Evolutionary conservation across 2,329 filamentous ascomycete genomes (phyloP).

Genomic region (Polychaeton citri): DNA sequence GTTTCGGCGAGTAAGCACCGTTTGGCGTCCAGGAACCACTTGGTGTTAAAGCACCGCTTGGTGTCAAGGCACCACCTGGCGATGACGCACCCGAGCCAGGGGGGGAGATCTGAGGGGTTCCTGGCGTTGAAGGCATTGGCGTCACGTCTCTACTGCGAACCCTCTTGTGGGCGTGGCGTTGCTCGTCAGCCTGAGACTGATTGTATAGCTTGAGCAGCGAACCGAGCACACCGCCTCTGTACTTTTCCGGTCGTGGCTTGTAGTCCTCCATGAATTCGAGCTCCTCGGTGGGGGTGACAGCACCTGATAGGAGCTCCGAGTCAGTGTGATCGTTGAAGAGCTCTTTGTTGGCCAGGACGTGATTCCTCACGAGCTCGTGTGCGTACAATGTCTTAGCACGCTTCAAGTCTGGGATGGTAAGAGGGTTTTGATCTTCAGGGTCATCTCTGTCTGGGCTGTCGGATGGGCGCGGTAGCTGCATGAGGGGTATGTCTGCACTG

Average conservation of each 20-base stretch:
- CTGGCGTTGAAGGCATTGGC: no score
- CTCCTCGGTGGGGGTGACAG: constrained; percentile 34
- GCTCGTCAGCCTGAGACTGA: constrained; percentile 7
- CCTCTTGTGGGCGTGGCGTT: constrained; percentile 1
- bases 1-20: constrained; percentile 7
- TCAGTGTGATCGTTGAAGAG: constrained; percentile 4
- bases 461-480: constrained; percentile 9
- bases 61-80: constrained; percentile 16
- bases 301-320: constrained; percentile 26
- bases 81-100: constrained; percentile 27
- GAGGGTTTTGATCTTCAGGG: constrained; percentile 6
- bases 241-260: constrained; percentile 52
- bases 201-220: constrained; percentile 60
- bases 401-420: background rate
- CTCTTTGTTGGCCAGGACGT: constrained; percentile 17
- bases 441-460: constrained; percentile 21
- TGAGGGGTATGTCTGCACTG: constrained; percentile 15
- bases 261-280: constrained; percentile 46
- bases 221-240: constrained; percentile 60
- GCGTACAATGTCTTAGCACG: constrained; percentile 26
- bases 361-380: constrained; percentile 28
- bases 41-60: no score
- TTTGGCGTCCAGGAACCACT: constrained; percentile 24
- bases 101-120: constrained; percentile 26
- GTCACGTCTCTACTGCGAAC: background rate